These are phyloP conservation scores for Solidago caesia DNA, from an alignment of 129 eudicot species.

Conservation along the genomic window DNA sequence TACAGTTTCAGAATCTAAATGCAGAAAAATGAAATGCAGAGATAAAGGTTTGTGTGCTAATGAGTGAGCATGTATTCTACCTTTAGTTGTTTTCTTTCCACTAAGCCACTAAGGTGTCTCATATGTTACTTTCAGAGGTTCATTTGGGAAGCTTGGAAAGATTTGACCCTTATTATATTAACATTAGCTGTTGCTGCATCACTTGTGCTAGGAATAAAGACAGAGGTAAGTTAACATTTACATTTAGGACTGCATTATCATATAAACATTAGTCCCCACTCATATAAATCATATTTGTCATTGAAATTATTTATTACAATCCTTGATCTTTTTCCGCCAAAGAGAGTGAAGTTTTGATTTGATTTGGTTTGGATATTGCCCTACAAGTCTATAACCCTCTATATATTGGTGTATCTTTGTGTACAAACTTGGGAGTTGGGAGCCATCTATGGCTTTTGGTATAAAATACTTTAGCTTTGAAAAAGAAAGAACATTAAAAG, in stretches of 20 bases:
- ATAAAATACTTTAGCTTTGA: no score
- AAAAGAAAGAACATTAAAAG: no score
- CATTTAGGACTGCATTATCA: background rate
- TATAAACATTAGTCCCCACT: no score
- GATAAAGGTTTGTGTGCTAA: conserved; percentile 57
- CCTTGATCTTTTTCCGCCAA: no score
- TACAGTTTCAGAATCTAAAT: conserved; percentile 89
- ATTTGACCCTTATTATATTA: conserved; percentile 79
- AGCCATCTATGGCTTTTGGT: no score
- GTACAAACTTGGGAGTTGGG: no score
- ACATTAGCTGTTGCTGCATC: conserved; percentile 83
- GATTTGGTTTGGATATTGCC: no score
- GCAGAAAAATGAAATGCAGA: conserved; percentile 86
- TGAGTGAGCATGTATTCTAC: background rate
- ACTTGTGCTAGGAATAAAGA: conserved; percentile 72
- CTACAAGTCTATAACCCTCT: no score
- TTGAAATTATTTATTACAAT: no score
- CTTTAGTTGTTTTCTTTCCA: background rate
- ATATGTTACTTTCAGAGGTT: conserved; percentile 45
- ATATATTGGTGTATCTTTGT: no score
- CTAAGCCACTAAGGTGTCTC: background rate
- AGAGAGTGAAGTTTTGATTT: no score
- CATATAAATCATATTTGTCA: no score
- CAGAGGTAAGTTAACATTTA: conserved; percentile 48
- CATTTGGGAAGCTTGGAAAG: conserved; percentile 95